These are phyloP conservation scores for Orbilia blumenaviensis DNA, from an alignment of 2,329 filamentous ascomycete genomes.

Conservation along the genomic window DNA sequence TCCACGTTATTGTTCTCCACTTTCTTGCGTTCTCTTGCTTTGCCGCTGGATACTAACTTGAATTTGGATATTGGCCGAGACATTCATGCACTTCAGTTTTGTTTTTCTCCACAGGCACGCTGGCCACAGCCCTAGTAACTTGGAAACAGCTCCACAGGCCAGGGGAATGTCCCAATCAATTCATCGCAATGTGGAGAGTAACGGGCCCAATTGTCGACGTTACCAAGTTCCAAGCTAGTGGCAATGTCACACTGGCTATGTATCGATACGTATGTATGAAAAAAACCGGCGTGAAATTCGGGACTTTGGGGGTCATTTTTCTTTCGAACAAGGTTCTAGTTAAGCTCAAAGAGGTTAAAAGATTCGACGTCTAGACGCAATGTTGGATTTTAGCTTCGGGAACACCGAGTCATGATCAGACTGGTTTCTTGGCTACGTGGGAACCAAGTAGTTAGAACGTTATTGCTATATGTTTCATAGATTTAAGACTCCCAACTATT, in stretches of 20 bases:
- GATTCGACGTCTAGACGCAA: conserved; percentile 7
- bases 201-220: not conserved
- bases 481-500: not conserved
- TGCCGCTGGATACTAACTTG: conserved; percentile 27
- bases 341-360: not conserved
- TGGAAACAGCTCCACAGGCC: not conserved
- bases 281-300: conserved; percentile 31
- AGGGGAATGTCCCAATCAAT: conserved; percentile 9
- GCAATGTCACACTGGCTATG: conserved; percentile 21
- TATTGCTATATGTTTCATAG: not conserved
- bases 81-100: conserved; percentile 9
- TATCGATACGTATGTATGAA: not conserved
- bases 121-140: conserved; percentile 8
- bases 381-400: conserved; percentile 24
- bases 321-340: conserved; percentile 5
- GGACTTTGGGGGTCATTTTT: not conserved
- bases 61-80: conserved; percentile 33
- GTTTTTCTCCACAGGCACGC: conserved; percentile 9
- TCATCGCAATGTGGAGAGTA: not conserved
- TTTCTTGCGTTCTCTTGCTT: conserved; percentile 14
- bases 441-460: not conserved
- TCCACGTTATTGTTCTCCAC: conserved; percentile 38
- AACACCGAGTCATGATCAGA: conserved; percentile 29
- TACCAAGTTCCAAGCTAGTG: conserved; percentile 37
- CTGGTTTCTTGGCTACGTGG: not conserved